phyloP scores from a whole-genome alignment of 2,329 filamentous ascomycete genomes.

The Tricladium varicosporioides region DNA sequence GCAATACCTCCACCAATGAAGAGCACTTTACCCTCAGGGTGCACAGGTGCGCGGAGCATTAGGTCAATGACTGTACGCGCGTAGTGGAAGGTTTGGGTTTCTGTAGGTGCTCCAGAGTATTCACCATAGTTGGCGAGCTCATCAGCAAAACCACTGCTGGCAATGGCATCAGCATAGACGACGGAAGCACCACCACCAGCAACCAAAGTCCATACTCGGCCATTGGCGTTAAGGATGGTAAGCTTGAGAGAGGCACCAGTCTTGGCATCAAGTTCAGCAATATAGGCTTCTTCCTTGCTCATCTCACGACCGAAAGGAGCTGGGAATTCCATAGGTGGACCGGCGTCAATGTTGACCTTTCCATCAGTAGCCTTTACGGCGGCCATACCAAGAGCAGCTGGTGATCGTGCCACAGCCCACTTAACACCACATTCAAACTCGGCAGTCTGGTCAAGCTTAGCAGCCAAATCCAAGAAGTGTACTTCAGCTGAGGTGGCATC shows the following conservation, averaged over 20 bases:
- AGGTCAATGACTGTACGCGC: constrained; percentile 94
- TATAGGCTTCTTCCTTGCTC: constrained; percentile 98
- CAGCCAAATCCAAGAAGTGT: constrained; percentile 96
- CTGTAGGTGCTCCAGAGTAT: constrained; percentile 97
- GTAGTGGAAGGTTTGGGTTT: constrained; percentile 99
- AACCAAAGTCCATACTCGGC: constrained; percentile 96
- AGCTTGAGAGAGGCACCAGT: constrained; percentile 98
- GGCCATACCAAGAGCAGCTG: constrained; percentile 82
- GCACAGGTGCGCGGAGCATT: constrained; percentile 86
- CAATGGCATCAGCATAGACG: constrained; percentile 98
- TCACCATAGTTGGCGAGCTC: constrained; percentile 99
- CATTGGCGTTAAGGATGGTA: constrained; percentile 87
- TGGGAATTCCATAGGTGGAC: constrained; percentile 98
- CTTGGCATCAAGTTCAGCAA: constrained; percentile 97
- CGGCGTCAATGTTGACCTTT: constrained; percentile 92
- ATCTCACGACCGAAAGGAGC: constrained; percentile 98
- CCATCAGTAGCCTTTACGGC: constrained; percentile 59
- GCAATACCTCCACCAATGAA: constrained; percentile 99
- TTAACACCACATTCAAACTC: constrained; percentile 99
- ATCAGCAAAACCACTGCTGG: constrained; percentile 88
- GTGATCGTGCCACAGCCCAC: constrained; percentile 94
- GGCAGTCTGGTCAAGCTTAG: constrained; percentile 98
- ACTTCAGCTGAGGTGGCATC: constrained; percentile 90
- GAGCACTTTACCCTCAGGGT: constrained; percentile 92
- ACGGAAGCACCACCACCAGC: constrained; percentile 99